phyloP scores from a whole-genome alignment of 305 asterid species.

The Plantago lanceolata region DNA sequence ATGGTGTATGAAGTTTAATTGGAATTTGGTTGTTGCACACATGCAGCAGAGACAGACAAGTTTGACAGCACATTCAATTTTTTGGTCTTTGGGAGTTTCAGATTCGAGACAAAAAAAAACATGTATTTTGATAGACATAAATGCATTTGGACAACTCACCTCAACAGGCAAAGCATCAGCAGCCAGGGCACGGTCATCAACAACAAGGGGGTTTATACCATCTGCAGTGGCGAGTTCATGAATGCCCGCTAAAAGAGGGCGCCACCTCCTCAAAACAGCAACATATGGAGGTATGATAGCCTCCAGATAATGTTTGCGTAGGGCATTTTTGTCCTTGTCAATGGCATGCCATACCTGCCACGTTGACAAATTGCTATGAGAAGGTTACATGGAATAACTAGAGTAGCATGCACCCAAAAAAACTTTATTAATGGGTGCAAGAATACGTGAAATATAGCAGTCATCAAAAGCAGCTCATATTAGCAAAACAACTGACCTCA shows the following conservation, averaged over 20 bases:
- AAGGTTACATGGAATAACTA: slow-evolving; percentile 21
- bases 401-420: slow-evolving; percentile 10
- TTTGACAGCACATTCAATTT: neutral
- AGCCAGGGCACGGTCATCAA: slow-evolving; percentile 92
- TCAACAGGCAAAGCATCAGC: slow-evolving; percentile 96
- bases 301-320: slow-evolving; percentile 91
- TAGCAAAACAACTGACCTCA: slow-evolving; percentile 63
- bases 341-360: slow-evolving; percentile 91
- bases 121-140: slow-evolving; percentile 20
- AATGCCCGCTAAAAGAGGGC: slow-evolving; percentile 96
- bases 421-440: slow-evolving; percentile 19
- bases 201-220: slow-evolving; percentile 92
- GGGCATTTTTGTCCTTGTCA: slow-evolving; percentile 71
- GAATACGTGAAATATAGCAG: slow-evolving; percentile 17
- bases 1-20: neutral
- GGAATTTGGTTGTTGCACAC: neutral
- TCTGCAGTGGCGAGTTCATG: slow-evolving; percentile 90
- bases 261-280: slow-evolving; percentile 94
- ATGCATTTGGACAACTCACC: slow-evolving; percentile 40
- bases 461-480: neutral
- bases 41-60: neutral
- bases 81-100: neutral
- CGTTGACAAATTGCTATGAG: slow-evolving; percentile 25
- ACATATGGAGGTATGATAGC: slow-evolving; percentile 94
- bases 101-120: slow-evolving; percentile 23